phyloP scores from a whole-genome alignment of 495 filamentous ascomycete genomes.

The Extremus antarcticus region DNA sequence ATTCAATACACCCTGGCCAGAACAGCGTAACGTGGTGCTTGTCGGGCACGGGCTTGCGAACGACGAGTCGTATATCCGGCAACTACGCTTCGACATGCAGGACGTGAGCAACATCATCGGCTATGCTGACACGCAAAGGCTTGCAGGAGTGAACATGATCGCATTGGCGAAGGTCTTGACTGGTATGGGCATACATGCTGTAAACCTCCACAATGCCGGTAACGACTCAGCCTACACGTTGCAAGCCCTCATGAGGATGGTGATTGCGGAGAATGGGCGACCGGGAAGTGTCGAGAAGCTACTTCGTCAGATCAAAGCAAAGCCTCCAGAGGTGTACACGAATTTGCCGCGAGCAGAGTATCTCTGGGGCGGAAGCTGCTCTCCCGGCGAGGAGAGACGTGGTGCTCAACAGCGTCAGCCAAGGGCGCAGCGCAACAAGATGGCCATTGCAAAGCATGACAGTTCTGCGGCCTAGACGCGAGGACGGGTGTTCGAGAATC shows the following conservation, averaged over 20 bases:
- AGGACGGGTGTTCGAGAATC: neutral
- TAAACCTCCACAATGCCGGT: slow-evolving; percentile 9
- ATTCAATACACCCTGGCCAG: neutral
- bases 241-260: slow-evolving; percentile 4
- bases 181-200: neutral
- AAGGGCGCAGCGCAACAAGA: neutral
- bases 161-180: neutral
- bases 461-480: neutral
- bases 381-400: slow-evolving; percentile 1
- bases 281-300: neutral
- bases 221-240: slow-evolving; percentile 12
- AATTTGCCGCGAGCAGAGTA: neutral
- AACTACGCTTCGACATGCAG: neutral
- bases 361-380: neutral
- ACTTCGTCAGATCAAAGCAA: slow-evolving; percentile 1
- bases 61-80: slow-evolving; percentile 2
- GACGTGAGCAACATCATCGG: neutral
- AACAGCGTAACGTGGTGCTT: slow-evolving; percentile 4
- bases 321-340: neutral
- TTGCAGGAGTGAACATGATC: slow-evolving; percentile 1
- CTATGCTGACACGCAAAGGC: slow-evolving; percentile 5
- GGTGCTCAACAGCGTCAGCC: neutral
- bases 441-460: neutral
- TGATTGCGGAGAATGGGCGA: neutral
- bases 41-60: slow-evolving; percentile 9